phyloP scores from a whole-genome alignment of 2,329 filamentous ascomycete species.

The Talaromyces sp. region DNA sequence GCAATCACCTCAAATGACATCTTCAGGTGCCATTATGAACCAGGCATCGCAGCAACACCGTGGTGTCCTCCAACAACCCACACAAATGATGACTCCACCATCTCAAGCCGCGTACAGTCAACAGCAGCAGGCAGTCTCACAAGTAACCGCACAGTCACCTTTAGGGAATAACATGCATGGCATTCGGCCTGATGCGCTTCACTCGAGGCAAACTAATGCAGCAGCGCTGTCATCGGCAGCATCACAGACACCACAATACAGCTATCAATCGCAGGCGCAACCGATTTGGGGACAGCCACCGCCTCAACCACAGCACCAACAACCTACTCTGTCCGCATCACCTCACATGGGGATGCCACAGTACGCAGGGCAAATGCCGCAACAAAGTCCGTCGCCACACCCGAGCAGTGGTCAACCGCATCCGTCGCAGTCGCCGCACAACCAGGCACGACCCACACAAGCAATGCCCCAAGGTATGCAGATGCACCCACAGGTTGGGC shows the following conservation, averaged over 20 bases:
- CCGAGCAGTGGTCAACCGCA: conserved; percentile 36
- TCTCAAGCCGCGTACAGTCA: conserved; percentile 60
- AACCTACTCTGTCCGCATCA: conserved; percentile 24
- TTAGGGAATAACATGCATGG: conserved; percentile 66
- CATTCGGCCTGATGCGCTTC: conserved; percentile 60
- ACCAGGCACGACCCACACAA: conserved; percentile 35
- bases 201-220: conserved; percentile 62
- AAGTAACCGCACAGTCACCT: conserved; percentile 67
- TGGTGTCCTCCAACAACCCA: conserved; percentile 37
- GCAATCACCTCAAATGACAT: conserved; percentile 37
- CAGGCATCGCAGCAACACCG: conserved; percentile 28
- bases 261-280: conserved; percentile 60
- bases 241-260: conserved; percentile 47
- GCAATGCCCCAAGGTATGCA: conserved; percentile 38
- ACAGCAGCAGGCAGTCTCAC: conserved; percentile 66
- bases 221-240: conserved; percentile 52
- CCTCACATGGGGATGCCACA: conserved; percentile 42
- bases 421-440: conserved; percentile 43
- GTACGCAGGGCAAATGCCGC: conserved; percentile 37
- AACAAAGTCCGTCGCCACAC: conserved; percentile 18
- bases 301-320: conserved; percentile 61
- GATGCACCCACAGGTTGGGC: conserved; percentile 34
- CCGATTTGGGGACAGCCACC: conserved; percentile 65
- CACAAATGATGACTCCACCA: conserved; percentile 50
- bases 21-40: conserved; percentile 22